phyloP scores from a whole-genome alignment of 1,284 basidiomycete genomes.

The Rugosomyces carneus region DNA sequence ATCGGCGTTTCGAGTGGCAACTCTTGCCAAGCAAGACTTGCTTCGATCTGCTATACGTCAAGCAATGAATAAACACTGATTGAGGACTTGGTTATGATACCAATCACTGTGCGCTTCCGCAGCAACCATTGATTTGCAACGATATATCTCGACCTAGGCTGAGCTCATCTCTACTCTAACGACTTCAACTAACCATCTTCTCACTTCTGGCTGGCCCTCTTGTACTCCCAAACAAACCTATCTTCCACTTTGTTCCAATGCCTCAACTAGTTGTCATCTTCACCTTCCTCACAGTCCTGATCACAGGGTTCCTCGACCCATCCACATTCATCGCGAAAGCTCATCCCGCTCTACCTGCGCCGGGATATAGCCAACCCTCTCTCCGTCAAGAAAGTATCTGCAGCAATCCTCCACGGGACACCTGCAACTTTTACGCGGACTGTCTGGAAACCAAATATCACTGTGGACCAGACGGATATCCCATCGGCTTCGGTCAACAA shows the following conservation, averaged over 20 bases:
- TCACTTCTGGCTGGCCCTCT: too few species aligned
- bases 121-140: neutral
- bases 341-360: neutral
- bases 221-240: neutral
- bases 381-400: conserved; percentile 20
- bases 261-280: neutral
- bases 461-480: conserved; percentile 37
- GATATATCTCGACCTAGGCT: neutral
- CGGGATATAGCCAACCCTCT: neutral
- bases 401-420: conserved; percentile 29
- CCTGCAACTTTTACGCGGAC: conserved; percentile 37
- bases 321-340: conserved; percentile 1
- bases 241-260: neutral
- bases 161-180: neutral
- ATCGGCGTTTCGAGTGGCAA: neutral
- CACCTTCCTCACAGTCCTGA: neutral
- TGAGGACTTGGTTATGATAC: neutral
- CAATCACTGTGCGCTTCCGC: neutral
- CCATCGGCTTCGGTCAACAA: conserved; percentile 33
- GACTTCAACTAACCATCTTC: neutral
- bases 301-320: neutral
- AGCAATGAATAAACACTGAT: neutral
- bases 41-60: neutral
- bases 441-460: conserved; percentile 33
- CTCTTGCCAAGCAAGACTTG: too few species aligned